Evolutionary conservation across 805 yeast species (phyloP), one percentile per base, ranked within the genome.

Genomic region (Geotrichum ghanense): DNA sequence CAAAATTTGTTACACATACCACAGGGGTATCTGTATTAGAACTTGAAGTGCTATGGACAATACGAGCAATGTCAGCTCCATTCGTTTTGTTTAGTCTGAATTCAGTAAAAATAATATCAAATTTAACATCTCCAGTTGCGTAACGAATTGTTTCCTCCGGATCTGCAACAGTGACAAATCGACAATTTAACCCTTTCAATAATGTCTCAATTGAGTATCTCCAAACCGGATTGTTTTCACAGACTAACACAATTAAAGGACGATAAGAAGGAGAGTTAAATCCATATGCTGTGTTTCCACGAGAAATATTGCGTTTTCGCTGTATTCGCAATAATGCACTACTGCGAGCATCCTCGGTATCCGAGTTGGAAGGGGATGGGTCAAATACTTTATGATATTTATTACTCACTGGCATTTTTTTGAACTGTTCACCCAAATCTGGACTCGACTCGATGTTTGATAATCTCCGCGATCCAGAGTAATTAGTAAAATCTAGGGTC

Each of bases 191-290:
- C 45, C 72, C 70, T 50, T 78, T 85, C 48, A 90, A 67, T 51
- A 80, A 71, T 49, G 73, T 75, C 40, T 78, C 73, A 22, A 81
- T 73, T 12, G 85, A 71, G 56, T 76, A 84, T 43, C 95, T 66
- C 53, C 85, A 80, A 48, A 82, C 82, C 0, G 95, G 92, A 50
- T 85, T 84, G 1, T 92, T 87, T 56, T 87, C 95, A 63, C 96
- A 88, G 12, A 87, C 68, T 42, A 90, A 67, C 3, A 88, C 79
- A 59, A 85, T 89, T 53, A 83, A 62, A 2, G 61, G 55, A 17
- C 65, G 45, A 46, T 48, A 44, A 24, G 44, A 40, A 10, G 52
- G 45, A 17, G 44, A 46, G 40, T 20, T 50, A 22, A 31, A 44
- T 20, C 45, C 40, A 24, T 46, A 48, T 17, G 48, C 45, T 3